Evolutionary conservation across 306 rosid species (phyloP), one percentile per base, ranked within the genome.

Genomic region (Casuarina cunninghamiana): DNA sequence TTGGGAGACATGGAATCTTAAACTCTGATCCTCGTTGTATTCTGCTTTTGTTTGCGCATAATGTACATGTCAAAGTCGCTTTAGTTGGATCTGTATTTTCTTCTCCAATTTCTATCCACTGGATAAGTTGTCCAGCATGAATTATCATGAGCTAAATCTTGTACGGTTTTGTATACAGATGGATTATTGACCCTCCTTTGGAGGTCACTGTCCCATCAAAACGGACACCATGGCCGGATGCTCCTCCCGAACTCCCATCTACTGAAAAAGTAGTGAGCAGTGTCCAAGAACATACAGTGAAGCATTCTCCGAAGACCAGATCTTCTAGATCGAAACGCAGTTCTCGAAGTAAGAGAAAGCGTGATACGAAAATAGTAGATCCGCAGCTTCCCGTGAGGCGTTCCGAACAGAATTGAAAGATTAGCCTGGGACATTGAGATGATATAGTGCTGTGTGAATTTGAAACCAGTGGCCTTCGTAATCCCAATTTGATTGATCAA

Each of bases 201-300:
- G 98, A 96, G 81, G 86, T 96, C 77, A 96, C 92, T 0, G 89
- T 93, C 62, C 93, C 97, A 43, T 89, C 99, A 4, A 96, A 93
- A 84, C 92, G 85, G 65, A 93, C 96, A 17, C 96, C 97, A 53
- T 96, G 99, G 99, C 99, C 99, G 0, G 98, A 96, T 68, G 86
- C 90, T 79, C 99, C 96, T 72, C 99, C 97, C 10, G 99, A 96
- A 83, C 97, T 93, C 60, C 94, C 92, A 50, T 78, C 93, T 10
- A 80, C 75, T 39, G 98, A 88, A 41, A 89, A 86, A 68, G 79
- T 75, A 38, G 63, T 68, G 4, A 73, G 13, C 10, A 83, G 80
- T 78, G 78, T 76, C 2, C 89, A 87, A 77, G 91, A 88, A 76
- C 92, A 69, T 48, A 44, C 74, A 6, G 78, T 57, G 69, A 93